Percentiles rank a stretch among this genome's conserved stretches.
These are phyloP conservation scores for Coemansia sp. DNA, from an alignment of 192 early-diverging fungal species.

Conservation along the genomic window DNA sequence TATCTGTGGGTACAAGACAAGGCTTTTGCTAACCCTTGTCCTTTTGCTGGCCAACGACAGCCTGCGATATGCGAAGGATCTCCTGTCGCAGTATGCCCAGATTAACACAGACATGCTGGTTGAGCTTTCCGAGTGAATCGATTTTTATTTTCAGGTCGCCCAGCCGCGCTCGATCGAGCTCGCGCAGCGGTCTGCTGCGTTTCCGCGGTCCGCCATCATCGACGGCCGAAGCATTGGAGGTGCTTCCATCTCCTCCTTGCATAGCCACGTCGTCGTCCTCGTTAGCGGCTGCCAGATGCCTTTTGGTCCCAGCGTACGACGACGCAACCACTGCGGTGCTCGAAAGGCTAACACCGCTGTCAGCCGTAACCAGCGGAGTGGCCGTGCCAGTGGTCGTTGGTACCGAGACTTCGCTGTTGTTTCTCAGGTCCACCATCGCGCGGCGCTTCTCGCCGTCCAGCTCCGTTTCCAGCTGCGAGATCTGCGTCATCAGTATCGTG, in stretches of 20 bases:
- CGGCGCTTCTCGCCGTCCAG: conserved; percentile 40
- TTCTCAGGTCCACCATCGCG: conserved; percentile 14
- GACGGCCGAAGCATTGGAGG: not conserved
- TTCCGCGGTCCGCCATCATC: conserved; percentile 4
- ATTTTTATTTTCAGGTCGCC: conserved; percentile 36
- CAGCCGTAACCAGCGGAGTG: not conserved
- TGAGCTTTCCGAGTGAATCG: conserved; percentile 43
- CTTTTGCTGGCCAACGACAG: conserved; percentile 19
- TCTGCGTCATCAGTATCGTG: conserved; percentile 33
- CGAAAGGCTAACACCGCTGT: not conserved
- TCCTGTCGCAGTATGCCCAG: conserved; percentile 41
- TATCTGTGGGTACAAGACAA: not conserved
- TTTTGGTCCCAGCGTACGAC: not conserved
- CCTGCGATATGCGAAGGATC: conserved; percentile 39
- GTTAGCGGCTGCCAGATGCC: not conserved
- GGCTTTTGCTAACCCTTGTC: conserved; percentile 1
- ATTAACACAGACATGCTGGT: conserved; percentile 47
- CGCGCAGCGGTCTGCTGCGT: conserved; percentile 31
- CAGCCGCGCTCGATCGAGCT: conserved; percentile 49
- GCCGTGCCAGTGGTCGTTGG: not conserved
- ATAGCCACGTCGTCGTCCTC: not conserved
- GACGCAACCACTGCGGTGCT: not conserved
- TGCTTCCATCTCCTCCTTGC: not conserved
- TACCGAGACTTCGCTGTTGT: not conserved
- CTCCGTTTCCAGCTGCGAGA: conserved; percentile 34